Evolutionary conservation across 2,329 filamentous ascomycete genomes (phyloP).

Genomic region (Colletotrichum endophyticum): DNA sequence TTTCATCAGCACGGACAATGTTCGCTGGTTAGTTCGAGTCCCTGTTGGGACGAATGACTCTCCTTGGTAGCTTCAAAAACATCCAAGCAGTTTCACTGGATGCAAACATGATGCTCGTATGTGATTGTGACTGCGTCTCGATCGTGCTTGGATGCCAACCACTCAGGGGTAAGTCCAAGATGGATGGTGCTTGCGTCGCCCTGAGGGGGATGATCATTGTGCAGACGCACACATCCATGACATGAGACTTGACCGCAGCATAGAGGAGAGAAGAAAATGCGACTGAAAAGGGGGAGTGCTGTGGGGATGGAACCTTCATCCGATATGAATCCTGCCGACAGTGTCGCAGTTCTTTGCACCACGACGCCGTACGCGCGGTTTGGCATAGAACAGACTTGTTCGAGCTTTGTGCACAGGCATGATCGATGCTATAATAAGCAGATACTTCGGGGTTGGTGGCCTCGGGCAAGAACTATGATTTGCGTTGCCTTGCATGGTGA

Average conservation of each 20-base stretch:
- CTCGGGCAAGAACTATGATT: background rate
- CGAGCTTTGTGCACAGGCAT: background rate
- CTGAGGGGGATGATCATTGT: background rate
- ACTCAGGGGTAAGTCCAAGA: background rate
- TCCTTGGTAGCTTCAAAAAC: background rate
- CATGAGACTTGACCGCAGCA: background rate
- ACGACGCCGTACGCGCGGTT: background rate
- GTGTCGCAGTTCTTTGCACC: background rate
- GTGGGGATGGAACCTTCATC: background rate
- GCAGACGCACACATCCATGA: background rate
- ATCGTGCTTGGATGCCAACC: background rate
- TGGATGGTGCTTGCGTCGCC: background rate
- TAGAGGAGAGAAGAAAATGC: background rate
- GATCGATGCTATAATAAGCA: background rate
- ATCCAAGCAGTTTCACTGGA: background rate
- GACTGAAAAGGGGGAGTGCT: background rate
- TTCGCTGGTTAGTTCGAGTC: background rate
- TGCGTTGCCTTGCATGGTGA: background rate
- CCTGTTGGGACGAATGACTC: constrained; percentile 2
- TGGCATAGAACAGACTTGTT: background rate
- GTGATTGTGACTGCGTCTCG: background rate
- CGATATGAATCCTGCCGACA: background rate
- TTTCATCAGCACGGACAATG: constrained; percentile 1
- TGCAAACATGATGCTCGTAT: background rate
- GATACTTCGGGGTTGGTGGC: background rate